These are phyloP conservation scores for Physaria fendleri DNA, from an alignment of 345 rosid genomes.

Conservation along the genomic window DNA sequence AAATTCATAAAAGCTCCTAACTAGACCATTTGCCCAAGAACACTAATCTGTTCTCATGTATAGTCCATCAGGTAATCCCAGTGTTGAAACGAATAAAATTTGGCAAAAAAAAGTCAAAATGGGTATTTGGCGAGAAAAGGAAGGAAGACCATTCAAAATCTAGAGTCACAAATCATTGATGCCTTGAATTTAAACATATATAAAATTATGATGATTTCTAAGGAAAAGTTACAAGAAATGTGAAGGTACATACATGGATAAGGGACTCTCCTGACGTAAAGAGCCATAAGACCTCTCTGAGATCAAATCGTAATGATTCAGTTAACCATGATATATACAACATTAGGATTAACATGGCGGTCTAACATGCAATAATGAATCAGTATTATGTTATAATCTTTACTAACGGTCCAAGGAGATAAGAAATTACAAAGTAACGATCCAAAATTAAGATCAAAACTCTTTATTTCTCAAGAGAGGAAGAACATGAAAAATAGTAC, in stretches of 20 bases:
- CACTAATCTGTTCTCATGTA: neutral
- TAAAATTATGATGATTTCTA: neutral
- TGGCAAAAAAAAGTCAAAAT: neutral
- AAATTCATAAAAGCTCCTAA: neutral
- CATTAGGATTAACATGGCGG: neutral
- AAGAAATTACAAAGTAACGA: neutral
- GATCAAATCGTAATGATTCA: conserved; percentile 15
- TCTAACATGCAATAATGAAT: conserved; percentile 7
- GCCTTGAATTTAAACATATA: neutral
- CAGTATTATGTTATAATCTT: neutral
- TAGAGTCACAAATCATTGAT: neutral
- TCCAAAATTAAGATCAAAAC: neutral
- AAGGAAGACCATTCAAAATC: conserved; percentile 1
- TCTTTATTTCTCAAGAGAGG: neutral
- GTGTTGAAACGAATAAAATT: neutral
- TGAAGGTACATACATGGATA: conserved; percentile 63
- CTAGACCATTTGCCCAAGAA: neutral
- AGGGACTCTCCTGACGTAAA: conserved; percentile 74
- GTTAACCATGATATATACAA: neutral
- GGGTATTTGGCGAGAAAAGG: neutral
- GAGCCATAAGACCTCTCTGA: conserved; percentile 94
- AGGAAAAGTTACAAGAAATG: neutral
- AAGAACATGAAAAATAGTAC: neutral
- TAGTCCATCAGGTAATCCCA: conserved; percentile 5
- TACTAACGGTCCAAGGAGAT: neutral